These are phyloP conservation scores for Camelina laxa DNA, from an alignment of 345 rosid species.

Conservation along the genomic window DNA sequence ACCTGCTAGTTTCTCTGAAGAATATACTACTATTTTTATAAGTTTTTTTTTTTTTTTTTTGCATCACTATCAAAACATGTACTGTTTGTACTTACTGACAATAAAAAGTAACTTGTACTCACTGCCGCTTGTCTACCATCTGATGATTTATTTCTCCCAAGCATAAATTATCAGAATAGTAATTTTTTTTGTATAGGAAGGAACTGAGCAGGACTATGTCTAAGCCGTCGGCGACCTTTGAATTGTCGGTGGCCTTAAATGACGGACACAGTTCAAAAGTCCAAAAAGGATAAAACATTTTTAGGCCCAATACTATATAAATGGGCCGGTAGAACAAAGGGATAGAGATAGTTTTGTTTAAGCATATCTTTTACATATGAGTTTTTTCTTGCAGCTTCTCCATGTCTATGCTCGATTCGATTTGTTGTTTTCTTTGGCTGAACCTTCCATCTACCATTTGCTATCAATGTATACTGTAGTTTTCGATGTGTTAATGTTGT, in stretches of 20 bases:
- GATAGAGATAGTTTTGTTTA: background rate
- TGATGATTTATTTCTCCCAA: background rate
- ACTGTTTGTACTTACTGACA: conserved; percentile 12
- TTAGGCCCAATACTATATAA: background rate
- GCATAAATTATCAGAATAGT: background rate
- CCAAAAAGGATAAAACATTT: background rate
- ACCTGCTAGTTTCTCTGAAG: background rate
- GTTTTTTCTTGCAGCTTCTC: background rate
- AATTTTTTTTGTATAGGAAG: conserved; percentile 20
- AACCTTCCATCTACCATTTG: background rate
- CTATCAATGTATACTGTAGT: background rate
- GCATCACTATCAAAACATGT: background rate
- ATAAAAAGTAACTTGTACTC: conserved; percentile 18
- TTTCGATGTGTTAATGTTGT: background rate
- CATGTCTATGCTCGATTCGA: background rate
- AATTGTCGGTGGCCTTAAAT: conserved; percentile 25
- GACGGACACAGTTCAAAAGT: background rate
- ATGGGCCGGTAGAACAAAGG: background rate
- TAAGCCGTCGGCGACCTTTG: conserved; percentile 21
- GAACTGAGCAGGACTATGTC: conserved; percentile 13
- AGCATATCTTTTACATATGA: background rate
- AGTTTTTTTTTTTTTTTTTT: background rate
- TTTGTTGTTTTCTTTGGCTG: background rate
- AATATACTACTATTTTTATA: background rate
- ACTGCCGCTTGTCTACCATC: conserved; percentile 23